Conservation (phyloP, 2,329 filamentous ascomycete genomes). For the Incumbomyces lentus region DNA sequence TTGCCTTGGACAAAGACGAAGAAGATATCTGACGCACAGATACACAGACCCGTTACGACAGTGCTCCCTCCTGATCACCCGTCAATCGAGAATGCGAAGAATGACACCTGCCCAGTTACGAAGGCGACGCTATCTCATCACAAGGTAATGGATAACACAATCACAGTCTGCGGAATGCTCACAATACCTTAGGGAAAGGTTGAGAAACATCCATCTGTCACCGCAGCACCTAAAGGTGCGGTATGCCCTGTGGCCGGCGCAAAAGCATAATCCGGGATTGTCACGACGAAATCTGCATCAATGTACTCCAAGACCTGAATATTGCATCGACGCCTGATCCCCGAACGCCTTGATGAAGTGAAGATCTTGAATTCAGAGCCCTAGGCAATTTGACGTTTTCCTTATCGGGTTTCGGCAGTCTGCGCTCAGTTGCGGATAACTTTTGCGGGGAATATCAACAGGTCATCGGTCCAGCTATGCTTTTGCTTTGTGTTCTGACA, state of each 20-base stretch:
- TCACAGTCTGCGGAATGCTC: not conserved
- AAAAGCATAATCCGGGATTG: not conserved
- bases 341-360: too few relatives aligned
- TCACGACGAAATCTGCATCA: too few relatives aligned
- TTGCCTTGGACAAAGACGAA: not conserved
- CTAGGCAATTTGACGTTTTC: too few relatives aligned
- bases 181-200: not conserved
- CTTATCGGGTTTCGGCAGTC: too few relatives aligned
- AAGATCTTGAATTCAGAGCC: too few relatives aligned
- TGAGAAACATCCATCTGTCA: slow-evolving; percentile 9
- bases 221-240: slow-evolving; percentile 11
- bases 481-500: too few relatives aligned
- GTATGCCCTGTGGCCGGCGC: slow-evolving; percentile 18
- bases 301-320: too few relatives aligned
- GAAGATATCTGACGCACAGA: not conserved
- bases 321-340: too few relatives aligned
- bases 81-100: slow-evolving; percentile 12
- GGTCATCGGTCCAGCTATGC: too few relatives aligned
- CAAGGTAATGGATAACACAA: not conserved
- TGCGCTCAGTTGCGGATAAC: too few relatives aligned
- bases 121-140: slow-evolving; percentile 19
- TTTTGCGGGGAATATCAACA: too few relatives aligned
- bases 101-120: slow-evolving; percentile 19
- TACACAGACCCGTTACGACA: slow-evolving; percentile 14
- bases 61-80: slow-evolving; percentile 20